Percentiles rank a stretch among this genome's conserved stretches.
These are phyloP conservation scores for Cryphonectria radicalis DNA, from an alignment of 2,329 filamentous ascomycete species.

Conservation along the genomic window DNA sequence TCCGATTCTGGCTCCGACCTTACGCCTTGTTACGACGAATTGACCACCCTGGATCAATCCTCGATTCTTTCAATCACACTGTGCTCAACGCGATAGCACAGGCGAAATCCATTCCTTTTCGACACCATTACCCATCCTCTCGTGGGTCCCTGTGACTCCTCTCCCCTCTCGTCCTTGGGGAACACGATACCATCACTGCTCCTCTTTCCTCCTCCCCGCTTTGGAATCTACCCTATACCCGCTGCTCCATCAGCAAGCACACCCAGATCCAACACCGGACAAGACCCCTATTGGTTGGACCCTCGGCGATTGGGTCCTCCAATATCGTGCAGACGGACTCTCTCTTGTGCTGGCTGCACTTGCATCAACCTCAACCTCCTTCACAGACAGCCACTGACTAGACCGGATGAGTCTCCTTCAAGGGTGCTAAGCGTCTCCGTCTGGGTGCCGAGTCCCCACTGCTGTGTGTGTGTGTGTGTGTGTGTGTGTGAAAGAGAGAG, in stretches of 20 bases:
- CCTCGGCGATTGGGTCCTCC: conserved; percentile 17
- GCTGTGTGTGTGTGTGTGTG: conserved; percentile 10
- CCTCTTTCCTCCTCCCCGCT: conserved; percentile 5
- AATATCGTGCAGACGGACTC: not conserved
- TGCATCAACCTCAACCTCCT: too few species aligned
- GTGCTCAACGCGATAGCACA: not conserved
- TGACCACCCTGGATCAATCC: not conserved
- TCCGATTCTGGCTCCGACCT: not conserved
- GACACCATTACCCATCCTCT: not conserved
- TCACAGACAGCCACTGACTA: not conserved
- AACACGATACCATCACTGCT: not conserved
- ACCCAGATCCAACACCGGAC: conserved; percentile 9
- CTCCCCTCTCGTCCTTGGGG: not conserved
- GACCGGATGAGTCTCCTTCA: conserved; percentile 16
- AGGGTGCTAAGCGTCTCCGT: conserved; percentile 29
- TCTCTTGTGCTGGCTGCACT: not conserved
- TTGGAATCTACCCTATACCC: conserved; percentile 19
- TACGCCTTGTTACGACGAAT: too few species aligned
- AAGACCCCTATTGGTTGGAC: conserved; percentile 15
- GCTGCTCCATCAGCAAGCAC: conserved; percentile 12
- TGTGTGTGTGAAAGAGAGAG: too few species aligned
- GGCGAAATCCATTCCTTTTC: not conserved
- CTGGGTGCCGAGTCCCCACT: conserved; percentile 29
- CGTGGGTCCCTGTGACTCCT: not conserved
- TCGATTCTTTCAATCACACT: not conserved